A percentile compares a stretch with the other conserved stretches of the same genome.
phyloP scores from a whole-genome alignment of 441 rosid genomes.

The Arabidopsis lyrata region DNA sequence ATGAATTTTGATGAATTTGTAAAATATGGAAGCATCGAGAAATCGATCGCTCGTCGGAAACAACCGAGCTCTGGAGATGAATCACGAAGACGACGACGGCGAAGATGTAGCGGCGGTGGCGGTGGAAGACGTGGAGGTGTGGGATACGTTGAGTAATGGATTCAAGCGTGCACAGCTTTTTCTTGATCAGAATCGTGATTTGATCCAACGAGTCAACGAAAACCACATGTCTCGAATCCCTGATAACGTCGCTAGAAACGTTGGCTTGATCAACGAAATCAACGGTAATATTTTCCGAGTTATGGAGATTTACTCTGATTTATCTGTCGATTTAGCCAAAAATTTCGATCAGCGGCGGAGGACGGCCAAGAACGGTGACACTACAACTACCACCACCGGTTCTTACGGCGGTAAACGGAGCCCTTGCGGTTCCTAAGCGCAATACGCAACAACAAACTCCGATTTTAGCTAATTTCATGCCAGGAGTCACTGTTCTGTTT shows the following conservation, averaged over 20 bases:
- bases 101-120: slow-evolving; percentile 9
- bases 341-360: slow-evolving; percentile 41
- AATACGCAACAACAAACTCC: slow-evolving; percentile 12
- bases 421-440: slow-evolving; percentile 23
- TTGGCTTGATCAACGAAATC: slow-evolving; percentile 63
- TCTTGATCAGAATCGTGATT: slow-evolving; percentile 66
- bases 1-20: background rate
- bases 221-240: slow-evolving; percentile 69
- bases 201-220: slow-evolving; percentile 72
- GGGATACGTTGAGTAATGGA: slow-evolving; percentile 59
- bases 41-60: slow-evolving; percentile 40
- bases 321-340: slow-evolving; percentile 56
- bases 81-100: slow-evolving; percentile 1
- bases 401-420: slow-evolving; percentile 24
- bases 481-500: too few species aligned
- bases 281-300: slow-evolving; percentile 71
- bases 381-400: slow-evolving; percentile 30
- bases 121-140: slow-evolving; percentile 58
- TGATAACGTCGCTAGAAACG: slow-evolving; percentile 68
- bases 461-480: background rate
- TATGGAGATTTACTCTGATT: slow-evolving; percentile 64
- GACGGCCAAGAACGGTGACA: slow-evolving; percentile 22
- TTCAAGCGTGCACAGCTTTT: slow-evolving; percentile 66
- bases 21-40: slow-evolving; percentile 43
- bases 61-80: slow-evolving; percentile 37